Evolutionary conservation across 106 monocot species (phyloP).

Genomic region (Dioscorea zingiberensis): DNA sequence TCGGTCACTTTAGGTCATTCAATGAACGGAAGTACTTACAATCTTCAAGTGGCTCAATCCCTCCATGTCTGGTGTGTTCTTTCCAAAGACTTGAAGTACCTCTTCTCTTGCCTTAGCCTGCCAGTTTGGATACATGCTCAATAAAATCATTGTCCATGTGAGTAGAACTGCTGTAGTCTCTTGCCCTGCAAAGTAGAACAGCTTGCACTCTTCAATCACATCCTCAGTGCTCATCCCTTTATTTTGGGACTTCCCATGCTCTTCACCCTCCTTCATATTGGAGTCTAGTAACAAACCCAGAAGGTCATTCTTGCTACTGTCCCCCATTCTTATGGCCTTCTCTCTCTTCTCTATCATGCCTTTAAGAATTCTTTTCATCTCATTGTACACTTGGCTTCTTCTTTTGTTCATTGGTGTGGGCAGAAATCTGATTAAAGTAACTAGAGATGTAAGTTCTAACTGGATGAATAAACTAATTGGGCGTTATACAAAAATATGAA

Average conservation of each 20-base stretch:
- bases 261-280: slow-evolving; percentile 21
- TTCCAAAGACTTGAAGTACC: slow-evolving; percentile 42
- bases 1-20: background rate
- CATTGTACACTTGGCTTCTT: slow-evolving; percentile 26
- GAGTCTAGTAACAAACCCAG: slow-evolving; percentile 50
- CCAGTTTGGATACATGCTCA: slow-evolving; percentile 60
- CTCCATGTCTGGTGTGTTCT: slow-evolving; percentile 23
- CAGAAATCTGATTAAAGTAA: slow-evolving; percentile 25
- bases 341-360: slow-evolving; percentile 51
- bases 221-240: slow-evolving; percentile 45
- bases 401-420: slow-evolving; percentile 38
- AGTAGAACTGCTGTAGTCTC: slow-evolving; percentile 57
- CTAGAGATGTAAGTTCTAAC: no score
- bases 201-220: slow-evolving; percentile 65
- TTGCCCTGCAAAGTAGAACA: slow-evolving; percentile 78
- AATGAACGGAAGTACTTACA: slow-evolving; percentile 13
- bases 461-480: no score
- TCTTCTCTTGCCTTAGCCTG: slow-evolving; percentile 66
- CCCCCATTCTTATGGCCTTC: slow-evolving; percentile 24
- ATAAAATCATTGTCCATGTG: slow-evolving; percentile 58
- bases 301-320: slow-evolving; percentile 25
- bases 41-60: slow-evolving; percentile 34
- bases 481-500: background rate
- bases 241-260: slow-evolving; percentile 22
- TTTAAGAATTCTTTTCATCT: slow-evolving; percentile 21